phyloP scores from a whole-genome alignment of 2,329 filamentous ascomycete genomes.

The Calonectria naviculata region DNA sequence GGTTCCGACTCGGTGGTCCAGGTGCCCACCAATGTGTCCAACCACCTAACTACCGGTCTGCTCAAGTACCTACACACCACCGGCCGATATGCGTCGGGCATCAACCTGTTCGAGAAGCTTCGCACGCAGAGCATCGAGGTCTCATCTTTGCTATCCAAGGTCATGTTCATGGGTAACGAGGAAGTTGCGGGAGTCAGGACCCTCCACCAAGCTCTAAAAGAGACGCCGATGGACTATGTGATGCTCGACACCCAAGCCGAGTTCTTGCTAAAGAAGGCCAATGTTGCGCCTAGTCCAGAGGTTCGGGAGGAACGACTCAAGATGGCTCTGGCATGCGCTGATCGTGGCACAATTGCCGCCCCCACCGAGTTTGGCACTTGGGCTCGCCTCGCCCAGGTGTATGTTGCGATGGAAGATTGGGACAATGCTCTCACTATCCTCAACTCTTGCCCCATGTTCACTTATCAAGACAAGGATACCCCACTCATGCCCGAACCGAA shows the following conservation, averaged over 20 bases:
- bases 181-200: conserved; percentile 95
- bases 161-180: conserved; percentile 94
- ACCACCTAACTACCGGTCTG: conserved; percentile 93
- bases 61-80: conserved; percentile 96
- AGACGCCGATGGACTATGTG: conserved; percentile 97
- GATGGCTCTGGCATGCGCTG: conserved; percentile 92
- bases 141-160: conserved; percentile 89
- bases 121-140: conserved; percentile 92
- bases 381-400: conserved; percentile 93
- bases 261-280: conserved; percentile 88
- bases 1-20: conserved; percentile 98
- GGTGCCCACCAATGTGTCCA: conserved; percentile 95
- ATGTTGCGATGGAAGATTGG: conserved; percentile 95
- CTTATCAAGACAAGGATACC: conserved; percentile 97
- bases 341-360: conserved; percentile 92
- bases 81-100: conserved; percentile 91
- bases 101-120: conserved; percentile 98
- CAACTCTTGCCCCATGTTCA: conserved; percentile 99
- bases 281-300: conserved; percentile 63
- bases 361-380: conserved; percentile 98
- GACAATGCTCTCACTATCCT: conserved; percentile 94
- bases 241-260: conserved; percentile 94
- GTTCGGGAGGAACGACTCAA: conserved; percentile 76
- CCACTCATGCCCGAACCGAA: conserved; percentile 94
- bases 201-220: conserved; percentile 87